Conservation (phyloP, 2,329 filamentous ascomycete genomes). For the Sporothrix euskadiensis region DNA sequence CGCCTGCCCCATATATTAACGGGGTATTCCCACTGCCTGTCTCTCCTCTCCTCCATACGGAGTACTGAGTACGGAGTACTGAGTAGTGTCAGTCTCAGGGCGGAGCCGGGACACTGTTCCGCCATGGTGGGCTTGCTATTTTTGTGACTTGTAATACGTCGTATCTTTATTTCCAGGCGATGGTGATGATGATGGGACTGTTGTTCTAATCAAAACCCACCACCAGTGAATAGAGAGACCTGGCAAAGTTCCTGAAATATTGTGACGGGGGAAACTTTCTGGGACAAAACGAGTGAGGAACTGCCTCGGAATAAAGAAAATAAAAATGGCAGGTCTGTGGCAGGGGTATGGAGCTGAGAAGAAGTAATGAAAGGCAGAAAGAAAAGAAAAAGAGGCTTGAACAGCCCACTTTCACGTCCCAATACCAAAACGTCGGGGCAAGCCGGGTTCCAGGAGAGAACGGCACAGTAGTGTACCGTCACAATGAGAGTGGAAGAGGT, state of each 20-base stretch:
- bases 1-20: background rate
- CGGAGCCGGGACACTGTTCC: slow-evolving; percentile 21
- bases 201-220: background rate
- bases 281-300: background rate
- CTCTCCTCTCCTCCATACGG: background rate
- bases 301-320: background rate
- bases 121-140: background rate
- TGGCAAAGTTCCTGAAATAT: background rate
- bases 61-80: too few relatives aligned
- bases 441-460: background rate
- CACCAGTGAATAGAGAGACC: background rate
- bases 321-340: background rate
- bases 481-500: background rate
- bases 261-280: background rate
- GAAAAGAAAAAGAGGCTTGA: too few relatives aligned
- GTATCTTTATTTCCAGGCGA: background rate
- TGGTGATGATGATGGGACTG: background rate
- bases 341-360: background rate
- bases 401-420: background rate
- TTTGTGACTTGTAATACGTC: background rate
- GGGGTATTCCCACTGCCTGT: background rate
- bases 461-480: background rate
- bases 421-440: slow-evolving; percentile 17
- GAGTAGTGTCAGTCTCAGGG: background rate
- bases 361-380: background rate